phyloP scores from a whole-genome alignment of 768 basidiomycete species.

The Hypsizygus marmoreus region DNA sequence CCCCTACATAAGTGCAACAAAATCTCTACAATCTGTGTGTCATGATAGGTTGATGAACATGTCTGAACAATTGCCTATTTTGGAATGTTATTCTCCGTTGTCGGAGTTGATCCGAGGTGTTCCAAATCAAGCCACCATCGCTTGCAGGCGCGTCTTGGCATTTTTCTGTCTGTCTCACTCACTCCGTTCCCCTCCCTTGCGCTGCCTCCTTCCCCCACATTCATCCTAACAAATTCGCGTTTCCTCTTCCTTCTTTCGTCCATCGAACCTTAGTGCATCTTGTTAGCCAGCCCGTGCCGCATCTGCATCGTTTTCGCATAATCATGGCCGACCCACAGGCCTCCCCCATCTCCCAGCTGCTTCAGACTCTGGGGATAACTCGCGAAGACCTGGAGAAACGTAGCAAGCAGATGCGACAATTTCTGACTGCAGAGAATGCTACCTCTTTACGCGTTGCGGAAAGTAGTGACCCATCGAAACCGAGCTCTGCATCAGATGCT shows the following conservation, averaged over 20 bases:
- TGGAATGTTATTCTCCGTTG: constrained; percentile 11
- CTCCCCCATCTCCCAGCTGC: constrained; percentile 75
- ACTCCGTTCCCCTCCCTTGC: constrained; percentile 7
- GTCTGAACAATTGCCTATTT: too few relatives aligned
- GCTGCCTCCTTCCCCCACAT: constrained; percentile 2
- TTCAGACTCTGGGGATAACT: constrained; percentile 73
- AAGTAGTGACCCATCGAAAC: constrained; percentile 32
- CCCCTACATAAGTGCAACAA: too few relatives aligned
- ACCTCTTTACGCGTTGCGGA: constrained; percentile 47
- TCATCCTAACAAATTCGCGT: constrained; percentile 12
- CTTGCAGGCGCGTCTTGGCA: constrained; percentile 10
- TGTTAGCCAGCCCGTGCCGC: constrained; percentile 8
- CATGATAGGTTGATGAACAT: too few relatives aligned
- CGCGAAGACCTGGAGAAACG: constrained; percentile 72
- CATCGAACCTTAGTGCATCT: constrained; percentile 14
- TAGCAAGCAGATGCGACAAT: constrained; percentile 80
- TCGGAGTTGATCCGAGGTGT: constrained; percentile 5
- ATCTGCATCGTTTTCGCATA: constrained; percentile 13
- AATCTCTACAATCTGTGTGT: too few relatives aligned
- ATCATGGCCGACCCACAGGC: constrained; percentile 43
- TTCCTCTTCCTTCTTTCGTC: constrained; percentile 13
- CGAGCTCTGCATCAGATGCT: constrained; percentile 37
- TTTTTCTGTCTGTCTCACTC: constrained; percentile 13
- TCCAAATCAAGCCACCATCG: constrained; percentile 10
- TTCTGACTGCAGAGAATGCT: constrained; percentile 59